Base-by-base conservation (phyloP, 345 rosid species). In the Populus deltoides region DNA sequence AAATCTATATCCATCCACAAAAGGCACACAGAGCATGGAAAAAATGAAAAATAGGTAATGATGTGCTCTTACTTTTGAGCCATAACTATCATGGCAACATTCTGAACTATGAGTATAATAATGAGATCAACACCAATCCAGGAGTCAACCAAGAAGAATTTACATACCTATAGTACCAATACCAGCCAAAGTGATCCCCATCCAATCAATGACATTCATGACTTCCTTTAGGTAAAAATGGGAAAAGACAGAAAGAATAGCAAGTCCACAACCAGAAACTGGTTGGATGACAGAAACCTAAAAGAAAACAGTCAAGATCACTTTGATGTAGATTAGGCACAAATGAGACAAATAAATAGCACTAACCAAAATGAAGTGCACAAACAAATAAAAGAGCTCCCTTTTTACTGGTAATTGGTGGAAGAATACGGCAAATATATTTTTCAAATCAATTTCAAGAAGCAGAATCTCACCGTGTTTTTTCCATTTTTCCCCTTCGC, bases 211-310 rank as follows among this genome's bases (percentile, higher is more conserved):
- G 53, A 83, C 86, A 86, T 93, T 96, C 97, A 96, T 92, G 59
- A 92, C 89, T 83, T 96, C 99, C 89, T 93, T 90, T 41, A 96
- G 79, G 84, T 96, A 96, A 87, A 96, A 96, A 84, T 93, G 98
- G 15, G 98, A 93, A 82, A 96, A 93, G 73, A 96, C 81, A 0
- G 90, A 96, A 81, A 96, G 98, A 80, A 96, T 86, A 25, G 97
- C 98, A 49, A 96, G 98, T 71, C 99, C 98, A 82, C 97, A 92
- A 63, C 99, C 98, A 53, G 98, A 96, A 82, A 96, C 98, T 25
- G 99, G 99, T 76, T 96, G 98, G 80, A 96, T 93, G 70, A 93
- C 92, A 67, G 99, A 96, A 41, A 96, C 97, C 99, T 96, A 84
- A 69, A 63, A 78, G 70, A 51, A 83, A 18, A 80, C 31, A 70